These are phyloP conservation scores for Avena atlantica DNA, from an alignment of 176 grass and related monocot genomes.

Conservation along the genomic window DNA sequence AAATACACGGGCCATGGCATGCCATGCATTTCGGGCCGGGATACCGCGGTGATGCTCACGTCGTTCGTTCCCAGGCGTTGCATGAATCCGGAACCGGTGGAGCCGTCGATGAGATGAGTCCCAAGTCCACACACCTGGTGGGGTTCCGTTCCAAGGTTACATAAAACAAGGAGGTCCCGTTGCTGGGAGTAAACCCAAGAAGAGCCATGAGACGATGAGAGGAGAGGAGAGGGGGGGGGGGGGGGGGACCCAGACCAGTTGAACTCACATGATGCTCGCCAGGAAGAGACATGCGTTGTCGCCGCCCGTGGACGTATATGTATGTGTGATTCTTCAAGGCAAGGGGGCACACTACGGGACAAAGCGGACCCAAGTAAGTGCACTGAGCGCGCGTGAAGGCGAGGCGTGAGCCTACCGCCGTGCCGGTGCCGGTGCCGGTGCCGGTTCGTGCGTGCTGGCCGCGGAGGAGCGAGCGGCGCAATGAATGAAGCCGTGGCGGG, in stretches of 20 bases:
- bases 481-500: slow-evolving; percentile 42
- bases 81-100: too few species aligned
- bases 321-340: not conserved
- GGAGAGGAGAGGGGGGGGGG: not conserved
- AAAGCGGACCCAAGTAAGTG: not conserved
- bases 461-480: not conserved
- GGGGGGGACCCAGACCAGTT: not conserved
- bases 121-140: not conserved
- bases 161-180: not conserved
- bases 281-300: not conserved
- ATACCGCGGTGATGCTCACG: too few species aligned
- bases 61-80: too few species aligned
- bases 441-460: not conserved
- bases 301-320: not conserved
- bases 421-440: not conserved
- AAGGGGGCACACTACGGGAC: not conserved
- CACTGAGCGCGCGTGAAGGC: not conserved
- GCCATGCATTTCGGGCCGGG: too few species aligned
- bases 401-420: not conserved
- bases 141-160: not conserved
- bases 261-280: slow-evolving; percentile 37
- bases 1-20: too few species aligned
- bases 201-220: too few species aligned
- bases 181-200: not conserved
- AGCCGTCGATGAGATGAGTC: not conserved